These are phyloP conservation scores for Colletotrichum sansevieriae DNA, from an alignment of 2,329 filamentous ascomycete species.

Conservation along the genomic window DNA sequence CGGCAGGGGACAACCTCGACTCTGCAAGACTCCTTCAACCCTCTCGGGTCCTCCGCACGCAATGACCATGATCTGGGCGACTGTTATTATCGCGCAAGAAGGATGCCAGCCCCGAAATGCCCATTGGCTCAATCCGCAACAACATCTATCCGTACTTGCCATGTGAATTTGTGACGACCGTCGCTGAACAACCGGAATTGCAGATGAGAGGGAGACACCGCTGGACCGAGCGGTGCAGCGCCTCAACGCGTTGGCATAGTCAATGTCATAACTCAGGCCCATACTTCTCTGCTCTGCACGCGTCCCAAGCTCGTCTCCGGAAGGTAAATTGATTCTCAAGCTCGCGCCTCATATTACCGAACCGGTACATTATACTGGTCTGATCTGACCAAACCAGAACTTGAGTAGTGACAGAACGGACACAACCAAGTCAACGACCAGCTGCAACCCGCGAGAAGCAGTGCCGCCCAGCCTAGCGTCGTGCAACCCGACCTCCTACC, in stretches of 20 bases:
- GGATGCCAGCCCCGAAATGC: slow-evolving; percentile 13
- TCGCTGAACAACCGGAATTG: not conserved
- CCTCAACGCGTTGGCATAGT: slow-evolving; percentile 15
- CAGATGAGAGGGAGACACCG: slow-evolving; percentile 13
- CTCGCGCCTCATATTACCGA: slow-evolving; percentile 11
- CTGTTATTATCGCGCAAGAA: slow-evolving; percentile 10
- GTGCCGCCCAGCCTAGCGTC: slow-evolving; percentile 35
- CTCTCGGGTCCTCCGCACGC: slow-evolving; percentile 23
- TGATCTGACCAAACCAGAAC: slow-evolving; percentile 24
- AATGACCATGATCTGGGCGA: not conserved
- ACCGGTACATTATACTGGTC: slow-evolving; percentile 19
- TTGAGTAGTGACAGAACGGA: slow-evolving; percentile 35
- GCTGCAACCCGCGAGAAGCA: slow-evolving; percentile 11
- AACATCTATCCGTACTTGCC: slow-evolving; percentile 11
- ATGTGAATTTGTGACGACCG: slow-evolving; percentile 13
- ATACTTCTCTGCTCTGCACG: not conserved
- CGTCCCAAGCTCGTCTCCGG: slow-evolving; percentile 26
- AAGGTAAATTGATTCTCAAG: slow-evolving; percentile 6
- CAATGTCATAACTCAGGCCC: slow-evolving; percentile 8
- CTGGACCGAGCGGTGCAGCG: slow-evolving; percentile 36
- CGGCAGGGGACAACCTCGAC: slow-evolving; percentile 27
- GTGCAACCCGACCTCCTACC: slow-evolving; percentile 39
- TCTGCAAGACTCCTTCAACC: slow-evolving; percentile 2
- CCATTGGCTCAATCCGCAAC: slow-evolving; percentile 5
- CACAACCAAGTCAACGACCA: not conserved